Evolutionary conservation across 352 stramenopile species (phyloP).

Genomic region (Phytophthora ramorum): DNA sequence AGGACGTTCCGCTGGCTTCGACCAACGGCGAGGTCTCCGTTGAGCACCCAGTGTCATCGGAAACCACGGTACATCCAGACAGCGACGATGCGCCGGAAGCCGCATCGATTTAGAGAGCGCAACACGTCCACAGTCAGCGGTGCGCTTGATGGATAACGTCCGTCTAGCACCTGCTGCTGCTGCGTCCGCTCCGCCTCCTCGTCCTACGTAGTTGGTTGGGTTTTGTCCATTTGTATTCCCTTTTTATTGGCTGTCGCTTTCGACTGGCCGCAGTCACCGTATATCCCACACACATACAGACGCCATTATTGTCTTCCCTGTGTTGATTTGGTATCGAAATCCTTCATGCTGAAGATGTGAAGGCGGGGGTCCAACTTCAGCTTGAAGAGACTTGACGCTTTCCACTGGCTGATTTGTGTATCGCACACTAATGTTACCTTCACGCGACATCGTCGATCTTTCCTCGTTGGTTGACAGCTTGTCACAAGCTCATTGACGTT

Average conservation of each 20-base stretch:
- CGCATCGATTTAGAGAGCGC: slow-evolving; percentile 32
- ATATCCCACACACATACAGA: slow-evolving; percentile 32
- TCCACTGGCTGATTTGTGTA: background rate
- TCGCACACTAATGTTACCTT: background rate
- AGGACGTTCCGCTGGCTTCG: background rate
- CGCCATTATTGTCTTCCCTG: slow-evolving; percentile 26
- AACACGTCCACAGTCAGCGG: slow-evolving; percentile 18
- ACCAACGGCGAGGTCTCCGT: slow-evolving; percentile 21
- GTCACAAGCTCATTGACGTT: slow-evolving; percentile 37
- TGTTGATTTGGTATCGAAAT: slow-evolving; percentile 6
- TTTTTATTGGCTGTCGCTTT: slow-evolving; percentile 44
- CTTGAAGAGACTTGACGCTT: too few species aligned
- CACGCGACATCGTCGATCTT: slow-evolving; percentile 25
- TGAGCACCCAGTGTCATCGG: slow-evolving; percentile 13
- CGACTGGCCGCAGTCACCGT: slow-evolving; percentile 27
- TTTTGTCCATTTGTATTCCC: slow-evolving; percentile 47
- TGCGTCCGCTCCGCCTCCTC: slow-evolving; percentile 13
- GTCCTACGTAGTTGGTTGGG: slow-evolving; percentile 25
- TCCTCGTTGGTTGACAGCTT: slow-evolving; percentile 38
- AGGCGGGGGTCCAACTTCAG: too few species aligned
- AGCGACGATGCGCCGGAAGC: slow-evolving; percentile 27
- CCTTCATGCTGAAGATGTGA: too few species aligned
- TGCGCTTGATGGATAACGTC: slow-evolving; percentile 4
- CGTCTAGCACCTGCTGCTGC: slow-evolving; percentile 1
- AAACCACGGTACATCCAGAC: slow-evolving; percentile 25